Conservation (phyloP, 495 filamentous ascomycete genomes). For the Xylaria curta region DNA sequence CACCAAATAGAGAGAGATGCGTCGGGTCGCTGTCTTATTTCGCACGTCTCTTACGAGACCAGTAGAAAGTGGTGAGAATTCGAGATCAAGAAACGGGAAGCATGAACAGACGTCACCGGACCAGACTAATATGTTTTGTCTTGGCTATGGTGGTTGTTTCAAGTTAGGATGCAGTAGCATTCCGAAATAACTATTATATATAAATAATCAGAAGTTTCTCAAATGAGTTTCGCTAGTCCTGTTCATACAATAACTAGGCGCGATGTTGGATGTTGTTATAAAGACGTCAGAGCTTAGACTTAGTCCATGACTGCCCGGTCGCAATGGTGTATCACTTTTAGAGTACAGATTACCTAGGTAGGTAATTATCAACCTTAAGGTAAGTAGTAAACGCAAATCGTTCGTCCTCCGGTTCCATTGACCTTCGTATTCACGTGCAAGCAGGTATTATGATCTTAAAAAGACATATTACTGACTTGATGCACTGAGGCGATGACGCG, state of each 20-base stretch:
- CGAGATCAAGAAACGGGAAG: neutral
- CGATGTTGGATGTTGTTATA: neutral
- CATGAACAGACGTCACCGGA: neutral
- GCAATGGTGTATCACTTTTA: too few relatives aligned
- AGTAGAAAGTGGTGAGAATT: neutral
- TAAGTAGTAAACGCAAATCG: neutral
- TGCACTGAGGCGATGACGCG: neutral
- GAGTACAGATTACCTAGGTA: too few relatives aligned
- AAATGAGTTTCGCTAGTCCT: neutral
- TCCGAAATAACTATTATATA: neutral
- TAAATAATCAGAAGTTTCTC: neutral
- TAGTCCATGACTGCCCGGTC: neutral
- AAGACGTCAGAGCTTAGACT: neutral
- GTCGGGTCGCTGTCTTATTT: slow-evolving; percentile 4
- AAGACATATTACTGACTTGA: neutral
- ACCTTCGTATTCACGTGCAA: neutral
- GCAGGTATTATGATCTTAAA: too few relatives aligned
- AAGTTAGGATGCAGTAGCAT: neutral
- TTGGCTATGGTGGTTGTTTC: neutral
- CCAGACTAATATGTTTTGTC: neutral
- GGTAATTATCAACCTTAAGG: neutral
- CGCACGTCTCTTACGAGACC: neutral
- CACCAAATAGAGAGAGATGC: neutral
- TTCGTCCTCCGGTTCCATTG: neutral
- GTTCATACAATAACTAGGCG: neutral